Conservation (phyloP, 257 asterid genomes). For the Vinca minor region DNA sequence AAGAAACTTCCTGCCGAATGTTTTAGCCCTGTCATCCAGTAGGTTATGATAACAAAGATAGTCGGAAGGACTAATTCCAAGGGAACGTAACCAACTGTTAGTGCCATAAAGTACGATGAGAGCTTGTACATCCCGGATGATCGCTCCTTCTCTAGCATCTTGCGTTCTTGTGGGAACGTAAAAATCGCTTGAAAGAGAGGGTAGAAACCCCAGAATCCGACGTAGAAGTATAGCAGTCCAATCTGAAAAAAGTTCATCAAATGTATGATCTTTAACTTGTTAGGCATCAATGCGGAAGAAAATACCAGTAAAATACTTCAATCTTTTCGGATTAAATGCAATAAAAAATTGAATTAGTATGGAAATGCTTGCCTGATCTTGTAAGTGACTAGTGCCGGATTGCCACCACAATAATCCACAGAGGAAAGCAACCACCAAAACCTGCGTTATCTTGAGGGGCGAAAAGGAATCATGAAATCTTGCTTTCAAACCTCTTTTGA, state of each 20-base stretch:
- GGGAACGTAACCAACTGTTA: conserved; percentile 61
- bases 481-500: conserved; percentile 63
- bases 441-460: conserved; percentile 42
- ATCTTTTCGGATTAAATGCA: neutral
- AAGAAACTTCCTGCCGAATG: conserved; percentile 34
- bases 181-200: conserved; percentile 73
- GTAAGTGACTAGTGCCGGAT: conserved; percentile 40
- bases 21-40: conserved; percentile 75
- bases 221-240: conserved; percentile 52
- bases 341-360: no score
- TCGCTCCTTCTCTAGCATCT: conserved; percentile 62
- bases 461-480: conserved; percentile 68
- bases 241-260: conserved; percentile 38
- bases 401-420: conserved; percentile 73
- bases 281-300: no score
- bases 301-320: no score
- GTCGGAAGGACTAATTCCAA: conserved; percentile 84
- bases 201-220: conserved; percentile 78
- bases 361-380: conserved; percentile 54
- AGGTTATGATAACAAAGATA: conserved; percentile 39
- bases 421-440: conserved; percentile 39
- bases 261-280: no score
- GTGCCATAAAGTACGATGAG: conserved; percentile 74
- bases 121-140: conserved; percentile 80
- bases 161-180: conserved; percentile 64